phyloP scores from a whole-genome alignment of 1,284 basidiomycete species.

The Papiliotrema fonsecae region DNA sequence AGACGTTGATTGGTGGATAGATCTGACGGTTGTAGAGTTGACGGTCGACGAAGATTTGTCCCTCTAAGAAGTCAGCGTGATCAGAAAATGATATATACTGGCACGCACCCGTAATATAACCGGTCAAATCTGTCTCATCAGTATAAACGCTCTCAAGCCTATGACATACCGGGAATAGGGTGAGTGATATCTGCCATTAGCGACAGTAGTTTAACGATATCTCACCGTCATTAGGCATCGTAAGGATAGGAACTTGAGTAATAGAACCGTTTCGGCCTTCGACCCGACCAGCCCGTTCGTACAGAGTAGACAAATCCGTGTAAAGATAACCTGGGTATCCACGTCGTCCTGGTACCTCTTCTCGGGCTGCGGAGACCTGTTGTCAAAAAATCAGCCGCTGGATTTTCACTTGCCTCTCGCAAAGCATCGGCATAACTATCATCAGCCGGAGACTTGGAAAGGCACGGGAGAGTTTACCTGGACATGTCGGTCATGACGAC shows the following conservation, averaged over 20 bases:
- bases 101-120: slow-evolving; percentile 82
- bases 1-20: slow-evolving; percentile 99
- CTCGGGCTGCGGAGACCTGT: slow-evolving; percentile 93
- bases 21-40: slow-evolving; percentile 67
- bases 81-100: background rate
- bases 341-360: slow-evolving; percentile 98
- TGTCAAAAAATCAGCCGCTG: slow-evolving; percentile 19
- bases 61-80: slow-evolving; percentile 53
- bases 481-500: slow-evolving; percentile 98
- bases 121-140: slow-evolving; percentile 71
- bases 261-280: slow-evolving; percentile 97
- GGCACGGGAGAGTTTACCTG: slow-evolving; percentile 11
- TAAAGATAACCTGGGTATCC: slow-evolving; percentile 86
- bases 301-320: slow-evolving; percentile 97
- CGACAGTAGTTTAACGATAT: slow-evolving; percentile 15
- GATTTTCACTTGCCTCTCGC: slow-evolving; percentile 64
- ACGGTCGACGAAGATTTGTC: slow-evolving; percentile 98
- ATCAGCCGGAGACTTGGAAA: slow-evolving; percentile 54
- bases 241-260: slow-evolving; percentile 98
- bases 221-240: slow-evolving; percentile 98
- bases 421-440: slow-evolving; percentile 83
- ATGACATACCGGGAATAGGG: slow-evolving; percentile 68
- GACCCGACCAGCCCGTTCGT: slow-evolving; percentile 98
- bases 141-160: background rate
- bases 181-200: slow-evolving; percentile 85